phyloP scores from a whole-genome alignment of 768 basidiomycete species.

The Amanita polypyramis region DNA sequence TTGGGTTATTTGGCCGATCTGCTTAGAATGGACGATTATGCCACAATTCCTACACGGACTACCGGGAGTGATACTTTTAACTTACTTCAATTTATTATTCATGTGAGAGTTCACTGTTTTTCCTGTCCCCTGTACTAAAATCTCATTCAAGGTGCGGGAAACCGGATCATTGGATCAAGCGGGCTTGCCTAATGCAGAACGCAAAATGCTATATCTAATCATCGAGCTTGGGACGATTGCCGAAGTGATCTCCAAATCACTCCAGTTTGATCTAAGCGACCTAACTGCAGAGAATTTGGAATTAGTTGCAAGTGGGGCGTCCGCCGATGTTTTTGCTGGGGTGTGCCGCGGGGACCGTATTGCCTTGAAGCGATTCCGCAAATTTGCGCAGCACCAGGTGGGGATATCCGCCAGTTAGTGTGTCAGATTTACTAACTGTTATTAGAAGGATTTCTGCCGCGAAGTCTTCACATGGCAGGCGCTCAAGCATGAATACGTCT shows the following conservation, averaged over 20 bases:
- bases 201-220: not conserved
- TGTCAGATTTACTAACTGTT: not conserved
- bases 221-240: not conserved
- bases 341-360: not conserved
- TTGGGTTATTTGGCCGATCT: not conserved
- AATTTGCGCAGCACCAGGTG: not conserved
- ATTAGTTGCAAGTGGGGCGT: not conserved
- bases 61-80: not conserved
- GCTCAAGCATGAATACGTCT: not conserved
- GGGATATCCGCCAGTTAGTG: not conserved
- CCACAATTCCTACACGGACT: not conserved
- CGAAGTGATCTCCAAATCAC: not conserved
- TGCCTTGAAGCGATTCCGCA: not conserved
- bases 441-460: not conserved
- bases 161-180: not conserved
- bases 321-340: not conserved
- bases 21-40: not conserved
- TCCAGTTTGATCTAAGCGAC: not conserved
- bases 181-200: not conserved
- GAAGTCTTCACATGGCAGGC: not conserved
- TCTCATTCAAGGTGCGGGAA: not conserved
- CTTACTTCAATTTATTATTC: not conserved
- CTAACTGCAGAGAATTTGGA: not conserved
- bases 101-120: not conserved
- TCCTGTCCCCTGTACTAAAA: not conserved